Base-by-base conservation (phyloP, 2,329 filamentous ascomycete genomes). In the Paraphoma sp. region DNA sequence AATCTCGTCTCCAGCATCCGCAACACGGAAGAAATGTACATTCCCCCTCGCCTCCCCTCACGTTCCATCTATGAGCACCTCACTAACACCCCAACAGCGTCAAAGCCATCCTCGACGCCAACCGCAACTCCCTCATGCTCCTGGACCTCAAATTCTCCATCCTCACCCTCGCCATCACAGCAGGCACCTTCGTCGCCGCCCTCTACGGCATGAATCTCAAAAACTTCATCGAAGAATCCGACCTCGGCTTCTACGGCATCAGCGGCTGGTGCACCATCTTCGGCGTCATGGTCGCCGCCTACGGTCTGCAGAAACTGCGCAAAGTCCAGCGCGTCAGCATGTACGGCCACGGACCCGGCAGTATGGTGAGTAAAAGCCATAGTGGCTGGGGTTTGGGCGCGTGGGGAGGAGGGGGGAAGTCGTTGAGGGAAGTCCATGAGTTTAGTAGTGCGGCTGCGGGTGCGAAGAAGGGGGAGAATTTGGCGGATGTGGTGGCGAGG, bases 201-300 rank as follows among this genome's bases (percentile, higher is more conserved):
- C 87, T 99, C n/a, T 99, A 98, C 83, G 95, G 95, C 68, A 98
- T 98, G 93, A 99, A 99, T 80, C 82, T 99, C 63, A 96, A 97
- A 75, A 98, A 98, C 79, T 98, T 97, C 77, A 92, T 98, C 68
- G 95, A 99, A 80, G 94, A 98, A 74, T 93, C 91, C 1, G 86
- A 92, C 76, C 86, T 92, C 76, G 95, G 94, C 10, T 98, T 99
- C 75, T 84, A 84, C 45, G 86, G 86, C 51, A 88, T 99, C 57
- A 92, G 89, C 2, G 82, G 81, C 16, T 81, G 86, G 58, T 96
- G 91, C 54, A 84, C 89, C 54, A 69, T 89, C 54, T 88, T 93
- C 75, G 92, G 91, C 12, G 84, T 89, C 52, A 67, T 93, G 8
- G 91, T 97, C 49, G 94, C 91, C 79, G 85, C 86, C 68, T 97